Evolutionary conservation across 768 basidiomycete genomes (phyloP).

Genomic region (Psilocybe cyanescens): DNA sequence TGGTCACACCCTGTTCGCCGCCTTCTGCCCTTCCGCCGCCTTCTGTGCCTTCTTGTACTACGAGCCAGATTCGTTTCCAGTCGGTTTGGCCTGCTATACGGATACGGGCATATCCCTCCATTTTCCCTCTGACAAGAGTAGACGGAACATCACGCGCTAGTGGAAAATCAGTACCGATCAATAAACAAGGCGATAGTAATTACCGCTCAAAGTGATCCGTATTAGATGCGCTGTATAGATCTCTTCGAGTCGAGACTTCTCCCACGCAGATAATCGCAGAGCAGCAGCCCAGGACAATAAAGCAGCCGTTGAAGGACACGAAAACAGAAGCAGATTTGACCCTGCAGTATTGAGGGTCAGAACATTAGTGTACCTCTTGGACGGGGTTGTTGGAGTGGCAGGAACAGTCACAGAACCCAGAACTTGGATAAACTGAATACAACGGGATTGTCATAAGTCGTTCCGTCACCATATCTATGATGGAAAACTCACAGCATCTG

Average conservation of each 20-base stretch:
- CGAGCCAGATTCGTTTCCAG: constrained; percentile 93
- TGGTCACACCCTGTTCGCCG: constrained; percentile 24
- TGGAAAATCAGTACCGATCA: constrained; percentile 7
- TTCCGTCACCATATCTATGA: not conserved
- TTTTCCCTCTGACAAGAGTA: constrained; percentile 68
- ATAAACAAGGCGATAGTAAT: constrained; percentile 16
- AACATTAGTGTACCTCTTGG: constrained; percentile 72
- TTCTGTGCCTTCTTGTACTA: constrained; percentile 57
- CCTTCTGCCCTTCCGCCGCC: constrained; percentile 18
- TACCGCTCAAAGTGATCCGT: constrained; percentile 65
- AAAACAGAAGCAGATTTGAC: constrained; percentile 86
- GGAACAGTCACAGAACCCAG: constrained; percentile 75
- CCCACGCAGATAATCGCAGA: constrained; percentile 90
- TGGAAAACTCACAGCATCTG: constrained; percentile 73
- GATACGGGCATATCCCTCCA: constrained; percentile 92
- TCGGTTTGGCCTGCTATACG: constrained; percentile 97
- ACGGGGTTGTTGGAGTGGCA: constrained; percentile 48
- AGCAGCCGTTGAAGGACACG: constrained; percentile 71
- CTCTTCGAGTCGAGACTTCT: constrained; percentile 93
- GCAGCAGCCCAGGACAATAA: constrained; percentile 92
- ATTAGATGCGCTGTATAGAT: constrained; percentile 96
- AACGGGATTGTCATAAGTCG: constrained; percentile 7
- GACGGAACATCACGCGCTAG: constrained; percentile 57
- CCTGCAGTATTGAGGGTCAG: constrained; percentile 95
- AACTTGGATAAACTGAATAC: constrained; percentile 73